Evolutionary conservation across 306 rosid genomes (phyloP), one percentile per base, ranked within the genome.

Genomic region (Bauhinia variegata): DNA sequence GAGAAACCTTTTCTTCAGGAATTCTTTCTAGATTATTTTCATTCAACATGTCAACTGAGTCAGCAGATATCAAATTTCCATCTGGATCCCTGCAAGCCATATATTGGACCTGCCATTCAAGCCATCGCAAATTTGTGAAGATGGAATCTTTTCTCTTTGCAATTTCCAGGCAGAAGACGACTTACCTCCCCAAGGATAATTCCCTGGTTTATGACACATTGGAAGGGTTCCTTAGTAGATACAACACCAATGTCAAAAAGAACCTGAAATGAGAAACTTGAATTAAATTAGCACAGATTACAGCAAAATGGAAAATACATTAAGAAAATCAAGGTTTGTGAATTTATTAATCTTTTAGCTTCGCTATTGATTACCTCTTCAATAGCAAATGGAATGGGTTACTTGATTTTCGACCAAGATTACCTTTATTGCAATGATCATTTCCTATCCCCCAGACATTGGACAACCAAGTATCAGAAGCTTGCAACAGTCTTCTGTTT

Each of bases 171-270:
- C 63, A 36, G 47, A 70, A 74, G 59, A 70, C 75, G 16, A 81
- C 83, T 72, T 81, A 92, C 98, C 83, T 93, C 96, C 23, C 98
- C 98, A 58, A 89, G 98, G 78, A 93, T 88, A 67, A 89, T 86
- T 70, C 98, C 98, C 88, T 89, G 98, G 76, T 93, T 93, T 81
- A 93, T 93, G 73, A 93, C 98, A 79, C 98, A 93, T 67, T 89
- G 89, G 82, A 93, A 93, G 39, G 98, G 98, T 77, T 93, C 98
- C 75, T 86, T 93, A 71, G 97, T 81, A 65, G 97, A 89, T 38
- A 93, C 96, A 54, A 84, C 80, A 63, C 98, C 98, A 70, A 93
- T 81, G 78, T 93, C 98, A 54, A 78, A 88, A 62, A 89, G 96
- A 82, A 89, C 98, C 98, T 89, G 91, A 84, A 77, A 89, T 33